These are phyloP conservation scores for Penicillium arizonense DNA, from an alignment of 495 filamentous ascomycete genomes.

Conservation along the genomic window DNA sequence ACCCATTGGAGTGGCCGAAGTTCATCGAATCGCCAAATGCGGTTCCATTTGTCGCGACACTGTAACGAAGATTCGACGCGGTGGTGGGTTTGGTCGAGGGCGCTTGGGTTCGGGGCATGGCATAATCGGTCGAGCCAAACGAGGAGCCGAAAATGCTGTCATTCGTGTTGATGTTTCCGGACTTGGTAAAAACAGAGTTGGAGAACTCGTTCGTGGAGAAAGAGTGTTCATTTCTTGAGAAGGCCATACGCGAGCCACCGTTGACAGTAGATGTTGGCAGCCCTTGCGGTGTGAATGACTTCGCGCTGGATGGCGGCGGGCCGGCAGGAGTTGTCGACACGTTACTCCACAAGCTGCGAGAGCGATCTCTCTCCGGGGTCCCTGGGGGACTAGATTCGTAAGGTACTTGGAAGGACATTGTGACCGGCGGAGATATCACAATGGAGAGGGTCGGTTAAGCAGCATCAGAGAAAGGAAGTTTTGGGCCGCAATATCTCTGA, in stretches of 20 bases:
- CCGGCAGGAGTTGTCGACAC: constrained; percentile 78
- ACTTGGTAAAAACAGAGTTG: constrained; percentile 38
- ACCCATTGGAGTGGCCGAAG: constrained; percentile 30
- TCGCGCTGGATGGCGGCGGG: constrained; percentile 64
- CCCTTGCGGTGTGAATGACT: constrained; percentile 73
- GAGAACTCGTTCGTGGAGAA: constrained; percentile 11
- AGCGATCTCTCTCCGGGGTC: constrained; percentile 43
- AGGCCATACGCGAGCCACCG: constrained; percentile 60
- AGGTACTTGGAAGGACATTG: constrained; percentile 41
- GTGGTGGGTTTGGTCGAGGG: constrained; percentile 20
- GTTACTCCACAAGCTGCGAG: constrained; percentile 42
- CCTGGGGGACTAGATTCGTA: constrained; percentile 38
- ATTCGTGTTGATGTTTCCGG: constrained; percentile 40
- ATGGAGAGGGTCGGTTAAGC: constrained; percentile 8
- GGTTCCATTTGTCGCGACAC: constrained; percentile 37
- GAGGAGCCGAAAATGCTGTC: constrained; percentile 46
- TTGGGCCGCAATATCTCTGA: constrained; percentile 27
- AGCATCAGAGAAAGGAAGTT: constrained; percentile 13
- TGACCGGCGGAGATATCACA: constrained; percentile 8
- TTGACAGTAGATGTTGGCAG: constrained; percentile 62
- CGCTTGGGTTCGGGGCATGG: constrained; percentile 28
- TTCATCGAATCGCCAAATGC: constrained; percentile 37
- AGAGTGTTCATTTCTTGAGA: constrained; percentile 1
- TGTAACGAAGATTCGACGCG: constrained; percentile 34
- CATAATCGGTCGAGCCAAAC: constrained; percentile 38